These are phyloP conservation scores for Suhomyces terraborum DNA, from an alignment of 1,139 yeast genomes.

Conservation along the genomic window DNA sequence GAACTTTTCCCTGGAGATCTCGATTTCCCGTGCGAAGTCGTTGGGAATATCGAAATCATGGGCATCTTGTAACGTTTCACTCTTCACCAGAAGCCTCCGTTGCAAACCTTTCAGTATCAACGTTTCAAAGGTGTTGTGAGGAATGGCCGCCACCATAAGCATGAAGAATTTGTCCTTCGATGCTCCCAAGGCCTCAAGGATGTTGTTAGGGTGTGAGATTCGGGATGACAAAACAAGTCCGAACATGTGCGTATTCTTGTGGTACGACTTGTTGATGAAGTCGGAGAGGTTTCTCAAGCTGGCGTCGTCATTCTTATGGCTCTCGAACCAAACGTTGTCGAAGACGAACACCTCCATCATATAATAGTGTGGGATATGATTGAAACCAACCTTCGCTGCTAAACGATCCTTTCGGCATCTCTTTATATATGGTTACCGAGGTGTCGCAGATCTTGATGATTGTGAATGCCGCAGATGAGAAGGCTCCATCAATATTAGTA, in stretches of 20 bases:
- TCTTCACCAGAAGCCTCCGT: constrained; percentile 20
- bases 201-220: constrained; percentile 27
- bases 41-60: constrained; percentile 35
- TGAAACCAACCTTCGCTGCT: too few species aligned
- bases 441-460: too few species aligned
- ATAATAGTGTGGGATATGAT: background rate
- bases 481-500: too few species aligned
- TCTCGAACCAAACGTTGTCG: constrained; percentile 1
- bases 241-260: constrained; percentile 45
- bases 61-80: constrained; percentile 23
- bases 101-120: background rate
- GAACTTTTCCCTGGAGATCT: background rate
- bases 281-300: constrained; percentile 21
- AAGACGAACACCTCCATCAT: constrained; percentile 6
- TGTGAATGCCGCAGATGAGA: too few species aligned
- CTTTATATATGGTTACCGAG: too few species aligned
- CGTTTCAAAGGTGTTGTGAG: constrained; percentile 15
- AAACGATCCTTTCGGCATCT: too few species aligned
- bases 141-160: constrained; percentile 34
- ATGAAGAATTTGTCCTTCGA: constrained; percentile 21
- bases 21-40: constrained; percentile 4
- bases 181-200: constrained; percentile 30
- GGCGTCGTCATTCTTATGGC: background rate
- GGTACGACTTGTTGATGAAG: constrained; percentile 52
- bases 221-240: constrained; percentile 46